These are phyloP conservation scores for Solanum paucissectum DNA, from an alignment of 257 asterid genomes.

Conservation along the genomic window DNA sequence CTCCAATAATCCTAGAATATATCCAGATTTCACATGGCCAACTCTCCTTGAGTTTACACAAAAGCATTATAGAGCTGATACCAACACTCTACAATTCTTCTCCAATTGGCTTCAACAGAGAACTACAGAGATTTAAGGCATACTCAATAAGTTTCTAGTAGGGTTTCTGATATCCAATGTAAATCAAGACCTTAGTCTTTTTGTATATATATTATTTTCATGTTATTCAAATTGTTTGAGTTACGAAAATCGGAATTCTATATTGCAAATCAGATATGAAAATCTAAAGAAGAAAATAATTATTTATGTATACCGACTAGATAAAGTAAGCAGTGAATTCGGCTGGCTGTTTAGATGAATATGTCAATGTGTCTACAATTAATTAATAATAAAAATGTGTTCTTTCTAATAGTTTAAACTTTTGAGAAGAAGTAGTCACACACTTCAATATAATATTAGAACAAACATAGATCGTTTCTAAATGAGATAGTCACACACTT, in stretches of 20 bases:
- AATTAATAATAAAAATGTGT: no score
- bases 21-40: constrained; percentile 4
- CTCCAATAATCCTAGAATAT: not conserved
- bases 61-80: constrained; percentile 6
- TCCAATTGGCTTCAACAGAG: not conserved
- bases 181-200: not conserved
- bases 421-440: no score
- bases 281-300: not conserved
- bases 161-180: not conserved
- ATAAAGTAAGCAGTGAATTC: not conserved
- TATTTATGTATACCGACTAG: not conserved
- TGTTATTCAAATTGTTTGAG: not conserved
- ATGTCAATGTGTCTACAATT: not conserved
- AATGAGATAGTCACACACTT: not conserved
- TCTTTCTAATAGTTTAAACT: no score
- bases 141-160: not conserved
- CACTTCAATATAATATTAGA: not conserved
- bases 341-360: not conserved
- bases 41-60: constrained; percentile 1
- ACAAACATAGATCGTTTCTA: fast-evolving
- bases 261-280: not conserved
- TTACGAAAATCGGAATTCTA: not conserved
- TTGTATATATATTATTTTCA: not conserved
- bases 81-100: not conserved
- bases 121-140: not conserved